Base-by-base conservation (phyloP, 768 basidiomycete species). In the Lactarius akahatsu region DNA sequence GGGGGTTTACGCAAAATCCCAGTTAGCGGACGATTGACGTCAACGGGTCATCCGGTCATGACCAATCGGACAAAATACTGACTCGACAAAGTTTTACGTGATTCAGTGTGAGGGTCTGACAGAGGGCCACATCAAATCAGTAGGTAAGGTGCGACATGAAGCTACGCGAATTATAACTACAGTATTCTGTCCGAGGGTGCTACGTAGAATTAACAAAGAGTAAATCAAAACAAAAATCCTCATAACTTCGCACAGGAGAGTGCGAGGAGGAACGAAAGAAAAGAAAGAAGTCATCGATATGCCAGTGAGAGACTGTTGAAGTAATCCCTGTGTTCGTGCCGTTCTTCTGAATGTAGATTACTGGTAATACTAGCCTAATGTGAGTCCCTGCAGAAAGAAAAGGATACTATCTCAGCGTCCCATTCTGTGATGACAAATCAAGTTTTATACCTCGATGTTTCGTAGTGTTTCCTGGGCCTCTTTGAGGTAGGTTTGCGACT, bases 401-500 rank as follows among this genome's bases (percentile, higher is more conserved):
- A 28, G 36, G 36, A 38, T 38, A 38, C 11, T 18, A 10, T 28
- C 2, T 62, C 60, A 62, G 20, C 10, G 13, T 57, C 23, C 16
- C 38, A 58, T 50, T 41, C n/a, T 23, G 5, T 18, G 32, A 23
- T 28, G 28, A 62, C 10, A 11, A 4, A 50, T 57, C 32, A 28
- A 38, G 6, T 3, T 11, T 5, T 56, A 15, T 34, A 66, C 65
- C 65, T 62, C 13, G 18, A 66, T 58, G 1, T 15, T 41, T 50
- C 15, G 8, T 11, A 61, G 13, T 3, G 65, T 58, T 38, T 62
- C 65, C 16, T 40, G 61, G 28, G 61, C 65, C 30, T 66, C n/a
- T n/a, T 52, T 47, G 16, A 57, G 56, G 30, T 66, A 66, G 4
- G 32, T 28, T 13, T 62, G 61, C 20, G 56, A 34, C 36, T 58